Evolutionary conservation across 495 filamentous ascomycete genomes (phyloP), one percentile per base, ranked within the genome.

Genomic region (Penicillium nucicola): DNA sequence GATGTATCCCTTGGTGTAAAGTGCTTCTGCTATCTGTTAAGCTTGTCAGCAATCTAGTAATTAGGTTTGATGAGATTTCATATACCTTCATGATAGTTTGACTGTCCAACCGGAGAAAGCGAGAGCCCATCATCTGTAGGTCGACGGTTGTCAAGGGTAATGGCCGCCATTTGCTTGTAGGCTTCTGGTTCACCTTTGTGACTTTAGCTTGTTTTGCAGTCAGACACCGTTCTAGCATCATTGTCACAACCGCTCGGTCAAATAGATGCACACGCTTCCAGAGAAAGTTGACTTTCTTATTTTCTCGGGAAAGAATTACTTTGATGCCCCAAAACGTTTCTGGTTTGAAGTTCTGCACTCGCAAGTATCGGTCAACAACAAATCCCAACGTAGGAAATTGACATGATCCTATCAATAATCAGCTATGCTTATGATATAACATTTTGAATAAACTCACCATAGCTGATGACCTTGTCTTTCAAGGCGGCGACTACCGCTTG

Each of bases 351-450:
- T 95, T 96, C 52, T 87, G 82, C 35, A 98, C 91, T 54, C 85
- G 80, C 45, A 95, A 87, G 64, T 97, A 98, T 15, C 92, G 82
- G 65, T 98, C 95, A 12, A 98, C 93, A 1, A 98, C 91, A 56
- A 98, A 98, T 3, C 93, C 93, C 11, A 98, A 74, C 0, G 95
- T 97, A 11, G 93, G 93, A 61, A 98, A 98, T 70, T 98, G 93
- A 51, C 93, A 98, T 11, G 90, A 95, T 13, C 92, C 89, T 93
- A 44, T 11, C 4, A 39, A 42, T 42, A n/a, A 17, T 69, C 58
- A 75, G 59, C 45, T 6, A 39, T 14, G 11, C 31, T 19, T 8
- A 31, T 23, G 25, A 5, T 23, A 23, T 1, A 23, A 23, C 3
- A 3, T 23, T 23, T 23, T 23, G 7, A 28, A 6, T 0, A 20